A percentile compares a stretch with the other conserved stretches of the same genome.
phyloP scores from a whole-genome alignment of 2,329 filamentous ascomycete genomes.

The Epichloe bromicola region DNA sequence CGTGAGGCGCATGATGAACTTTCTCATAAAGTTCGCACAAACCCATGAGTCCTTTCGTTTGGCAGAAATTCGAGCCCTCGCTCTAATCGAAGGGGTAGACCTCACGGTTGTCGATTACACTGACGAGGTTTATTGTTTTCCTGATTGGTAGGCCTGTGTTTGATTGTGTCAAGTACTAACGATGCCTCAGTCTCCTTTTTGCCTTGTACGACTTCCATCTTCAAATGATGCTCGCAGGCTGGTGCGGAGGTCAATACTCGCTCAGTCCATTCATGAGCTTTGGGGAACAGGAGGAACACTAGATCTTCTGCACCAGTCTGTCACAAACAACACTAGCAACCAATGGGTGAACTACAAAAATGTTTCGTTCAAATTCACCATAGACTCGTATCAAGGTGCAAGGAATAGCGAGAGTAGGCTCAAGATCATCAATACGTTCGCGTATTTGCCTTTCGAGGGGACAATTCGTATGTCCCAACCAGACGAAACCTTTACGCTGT shows the following conservation, averaged over 20 bases:
- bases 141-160: not conserved
- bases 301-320: conserved; percentile 51
- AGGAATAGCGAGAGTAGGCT: conserved; percentile 49
- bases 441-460: conserved; percentile 65
- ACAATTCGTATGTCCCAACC: conserved; percentile 64
- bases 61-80: conserved; percentile 73
- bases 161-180: conserved; percentile 8
- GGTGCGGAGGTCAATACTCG: conserved; percentile 65
- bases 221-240: conserved; percentile 51
- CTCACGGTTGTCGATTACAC: conserved; percentile 66
- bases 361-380: conserved; percentile 65
- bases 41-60: conserved; percentile 81
- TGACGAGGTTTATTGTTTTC: conserved; percentile 42
- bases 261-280: conserved; percentile 74
- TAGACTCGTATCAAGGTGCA: conserved; percentile 73
- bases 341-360: conserved; percentile 55
- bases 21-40: conserved; percentile 81
- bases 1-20: conserved; percentile 46
- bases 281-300: conserved; percentile 67
- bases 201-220: conserved; percentile 57
- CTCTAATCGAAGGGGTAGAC: conserved; percentile 50
- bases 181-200: conserved; percentile 63
- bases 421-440: conserved; percentile 71
- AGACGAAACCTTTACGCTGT: conserved; percentile 63
- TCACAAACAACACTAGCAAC: conserved; percentile 44